phyloP scores from a whole-genome alignment of 148 eudicot genomes.

The Pouteria glomerata region DNA sequence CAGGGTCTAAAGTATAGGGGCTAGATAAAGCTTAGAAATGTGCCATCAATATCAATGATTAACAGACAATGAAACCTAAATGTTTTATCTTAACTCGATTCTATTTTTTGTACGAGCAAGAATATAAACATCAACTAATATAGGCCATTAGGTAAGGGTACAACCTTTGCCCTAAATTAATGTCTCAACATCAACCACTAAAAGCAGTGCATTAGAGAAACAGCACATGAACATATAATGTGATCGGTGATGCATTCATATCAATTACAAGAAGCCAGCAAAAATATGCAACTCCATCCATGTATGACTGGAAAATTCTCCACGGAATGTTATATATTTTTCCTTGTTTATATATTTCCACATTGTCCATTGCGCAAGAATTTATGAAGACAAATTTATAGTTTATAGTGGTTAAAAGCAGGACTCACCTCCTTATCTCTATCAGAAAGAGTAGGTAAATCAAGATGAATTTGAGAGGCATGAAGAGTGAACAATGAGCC shows the following conservation, averaged over 20 bases:
- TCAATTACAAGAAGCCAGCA: not conserved
- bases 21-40: not conserved
- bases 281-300: not conserved
- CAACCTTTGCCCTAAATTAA: not conserved
- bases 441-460: constrained; percentile 82
- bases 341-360: not conserved
- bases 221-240: not conserved
- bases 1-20: not conserved
- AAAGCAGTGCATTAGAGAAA: not conserved
- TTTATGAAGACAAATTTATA: not conserved
- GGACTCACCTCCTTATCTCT: constrained; percentile 73
- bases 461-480: constrained; percentile 82
- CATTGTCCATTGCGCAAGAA: not conserved
- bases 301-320: not conserved
- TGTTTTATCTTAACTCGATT: not conserved
- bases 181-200: not conserved
- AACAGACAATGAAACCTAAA: not conserved
- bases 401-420: not conserved
- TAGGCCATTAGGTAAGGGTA: not conserved
- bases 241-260: not conserved
- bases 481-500: constrained; percentile 87
- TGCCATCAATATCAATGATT: not conserved
- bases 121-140: not conserved
- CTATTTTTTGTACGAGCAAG: not conserved
- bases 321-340: not conserved